A percentile compares a stretch with the other conserved stretches of the same genome.
These are phyloP conservation scores for Thyridium curvatum DNA, from an alignment of 2,329 filamentous ascomycete species.

Conservation along the genomic window DNA sequence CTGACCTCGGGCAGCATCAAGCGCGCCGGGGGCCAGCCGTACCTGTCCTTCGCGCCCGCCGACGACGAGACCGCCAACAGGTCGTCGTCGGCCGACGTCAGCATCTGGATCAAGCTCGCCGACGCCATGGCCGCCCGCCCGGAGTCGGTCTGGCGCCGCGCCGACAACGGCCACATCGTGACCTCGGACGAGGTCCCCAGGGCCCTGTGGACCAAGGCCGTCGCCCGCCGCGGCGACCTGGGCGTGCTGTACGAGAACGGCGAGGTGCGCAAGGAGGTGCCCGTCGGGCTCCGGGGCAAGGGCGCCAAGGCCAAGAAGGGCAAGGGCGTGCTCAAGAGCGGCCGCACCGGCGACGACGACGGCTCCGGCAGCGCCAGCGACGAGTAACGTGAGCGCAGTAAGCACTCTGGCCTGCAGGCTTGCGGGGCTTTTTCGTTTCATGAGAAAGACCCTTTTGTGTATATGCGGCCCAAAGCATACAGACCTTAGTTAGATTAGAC, in stretches of 20 bases:
- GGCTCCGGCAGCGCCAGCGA: slow-evolving; percentile 23
- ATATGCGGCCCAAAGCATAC: too few species aligned
- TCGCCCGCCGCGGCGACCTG: slow-evolving; percentile 32
- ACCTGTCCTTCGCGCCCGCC: slow-evolving; percentile 23
- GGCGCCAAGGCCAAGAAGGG: slow-evolving; percentile 32
- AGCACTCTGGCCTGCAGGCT: too few species aligned
- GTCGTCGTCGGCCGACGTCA: slow-evolving; percentile 29
- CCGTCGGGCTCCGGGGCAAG: slow-evolving; percentile 31
- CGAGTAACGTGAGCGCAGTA: slow-evolving; percentile 8
- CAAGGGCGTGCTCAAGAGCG: slow-evolving; percentile 22
- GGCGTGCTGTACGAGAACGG: slow-evolving; percentile 36
- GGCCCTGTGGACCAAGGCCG: slow-evolving; percentile 32
- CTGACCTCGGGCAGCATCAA: slow-evolving; percentile 31
- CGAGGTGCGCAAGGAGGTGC: slow-evolving; percentile 34
- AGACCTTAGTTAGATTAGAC: too few species aligned
- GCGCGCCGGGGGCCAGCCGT: slow-evolving; percentile 29
- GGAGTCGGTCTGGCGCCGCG: slow-evolving; percentile 28
- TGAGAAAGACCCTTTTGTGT: too few species aligned
- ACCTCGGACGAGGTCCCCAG: slow-evolving; percentile 26
- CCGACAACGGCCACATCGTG: slow-evolving; percentile 26
- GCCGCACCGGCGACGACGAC: slow-evolving; percentile 19
- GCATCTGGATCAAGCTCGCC: slow-evolving; percentile 32
- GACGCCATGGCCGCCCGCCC: slow-evolving; percentile 23
- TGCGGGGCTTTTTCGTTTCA: too few species aligned
- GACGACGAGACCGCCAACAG: slow-evolving; percentile 19